Evolutionary conservation across 2,329 filamentous ascomycete species (phyloP).

Genomic region (Neoascochyta sp.): DNA sequence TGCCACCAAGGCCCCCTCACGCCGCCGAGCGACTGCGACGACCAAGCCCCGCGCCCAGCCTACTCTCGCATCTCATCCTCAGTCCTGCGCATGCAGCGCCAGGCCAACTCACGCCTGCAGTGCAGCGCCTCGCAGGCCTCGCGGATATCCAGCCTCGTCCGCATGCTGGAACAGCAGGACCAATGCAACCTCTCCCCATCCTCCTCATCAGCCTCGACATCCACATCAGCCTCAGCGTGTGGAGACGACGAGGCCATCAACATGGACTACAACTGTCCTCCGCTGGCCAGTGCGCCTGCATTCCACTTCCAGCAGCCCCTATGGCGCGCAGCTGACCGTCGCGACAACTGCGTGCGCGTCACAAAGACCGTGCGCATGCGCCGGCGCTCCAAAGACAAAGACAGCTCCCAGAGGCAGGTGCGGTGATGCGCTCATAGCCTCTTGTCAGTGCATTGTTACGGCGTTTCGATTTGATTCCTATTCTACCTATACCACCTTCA

Average conservation of each 20-base stretch:
- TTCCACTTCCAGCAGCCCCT: constrained; percentile 19
- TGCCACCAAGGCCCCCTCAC: constrained; percentile 18
- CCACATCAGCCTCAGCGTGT: constrained; percentile 3
- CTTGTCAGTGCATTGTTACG: constrained; percentile 37
- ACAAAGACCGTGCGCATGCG: constrained; percentile 33
- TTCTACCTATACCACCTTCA: too few relatives aligned
- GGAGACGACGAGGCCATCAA: constrained; percentile 33
- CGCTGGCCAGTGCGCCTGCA: constrained; percentile 11
- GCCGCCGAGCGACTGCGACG: constrained; percentile 20
- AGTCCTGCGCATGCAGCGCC: constrained; percentile 40
- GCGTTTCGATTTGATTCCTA: too few relatives aligned
- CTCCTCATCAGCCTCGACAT: constrained; percentile 7
- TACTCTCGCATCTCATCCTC: constrained; percentile 37
- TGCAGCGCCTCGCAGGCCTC: constrained; percentile 39
- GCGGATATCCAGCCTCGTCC: constrained; percentile 43
- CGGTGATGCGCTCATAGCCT: too few relatives aligned
- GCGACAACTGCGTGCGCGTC: constrained; percentile 24
- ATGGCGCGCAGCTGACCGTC: constrained; percentile 24
- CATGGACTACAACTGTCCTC: constrained; percentile 26
- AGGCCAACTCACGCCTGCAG: constrained; percentile 40
- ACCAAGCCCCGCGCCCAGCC: constrained; percentile 13
- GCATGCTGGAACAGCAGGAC: constrained; percentile 43
- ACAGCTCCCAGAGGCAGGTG: constrained; percentile 16
- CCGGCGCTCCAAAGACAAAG: constrained; percentile 15
- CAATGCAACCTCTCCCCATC: constrained; percentile 38